These are phyloP conservation scores for Litchi chinensis DNA, from an alignment of 345 rosid genomes.

Conservation along the genomic window DNA sequence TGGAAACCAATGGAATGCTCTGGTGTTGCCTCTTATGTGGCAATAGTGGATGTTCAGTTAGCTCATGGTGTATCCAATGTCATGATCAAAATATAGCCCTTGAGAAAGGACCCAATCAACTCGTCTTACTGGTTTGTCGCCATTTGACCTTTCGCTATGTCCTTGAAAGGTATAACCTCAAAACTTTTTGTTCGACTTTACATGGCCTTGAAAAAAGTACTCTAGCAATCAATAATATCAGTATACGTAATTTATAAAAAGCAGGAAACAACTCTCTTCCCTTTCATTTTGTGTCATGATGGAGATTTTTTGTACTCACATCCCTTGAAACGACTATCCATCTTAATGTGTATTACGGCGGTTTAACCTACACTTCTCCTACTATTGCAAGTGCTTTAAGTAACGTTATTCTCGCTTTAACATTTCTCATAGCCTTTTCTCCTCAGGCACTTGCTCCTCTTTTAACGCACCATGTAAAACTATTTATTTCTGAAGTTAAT, in stretches of 20 bases:
- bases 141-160: conserved; percentile 46
- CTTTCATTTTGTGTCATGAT: conserved; percentile 31
- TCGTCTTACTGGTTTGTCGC: conserved; percentile 45
- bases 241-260: not conserved
- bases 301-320: conserved; percentile 47
- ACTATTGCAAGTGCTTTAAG: conserved; percentile 46
- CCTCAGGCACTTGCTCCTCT: conserved; percentile 33
- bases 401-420: conserved; percentile 47
- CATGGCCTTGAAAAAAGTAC: too few species aligned
- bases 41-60: conserved; percentile 37
- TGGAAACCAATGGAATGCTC: conserved; percentile 22
- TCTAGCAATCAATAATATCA: too few species aligned
- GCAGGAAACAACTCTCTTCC: conserved; percentile 42
- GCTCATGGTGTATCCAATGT: conserved; percentile 45
- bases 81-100: conserved; percentile 46
- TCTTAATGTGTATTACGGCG: conserved; percentile 43
- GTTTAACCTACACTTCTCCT: conserved; percentile 42
- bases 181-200: too few species aligned
- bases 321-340: conserved; percentile 45
- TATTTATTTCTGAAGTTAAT: too few species aligned
- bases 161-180: conserved; percentile 43
- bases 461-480: not conserved
- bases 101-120: conserved; percentile 37
- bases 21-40: conserved; percentile 22
- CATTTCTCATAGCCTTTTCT: conserved; percentile 40